Percentiles rank a stretch among this genome's conserved stretches.
phyloP scores from a whole-genome alignment of 2,329 filamentous ascomycete genomes.

The Epichloe baconii region DNA sequence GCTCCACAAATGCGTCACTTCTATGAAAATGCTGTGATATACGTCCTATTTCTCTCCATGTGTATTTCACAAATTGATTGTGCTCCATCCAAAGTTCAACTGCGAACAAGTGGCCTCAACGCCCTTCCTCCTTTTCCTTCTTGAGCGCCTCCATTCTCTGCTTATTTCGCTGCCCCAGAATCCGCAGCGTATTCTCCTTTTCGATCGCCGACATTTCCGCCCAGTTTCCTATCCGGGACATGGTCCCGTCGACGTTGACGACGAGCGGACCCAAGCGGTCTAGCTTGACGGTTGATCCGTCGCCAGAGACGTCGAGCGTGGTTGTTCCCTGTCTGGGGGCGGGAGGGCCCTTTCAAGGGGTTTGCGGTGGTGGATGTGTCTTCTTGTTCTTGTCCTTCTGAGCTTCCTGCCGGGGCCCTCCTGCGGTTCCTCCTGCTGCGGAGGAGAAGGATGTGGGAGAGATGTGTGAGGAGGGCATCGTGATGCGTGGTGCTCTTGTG shows the following conservation, averaged over 20 bases:
- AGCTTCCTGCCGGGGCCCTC: neutral
- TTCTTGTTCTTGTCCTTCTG: neutral
- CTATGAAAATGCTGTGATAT: neutral
- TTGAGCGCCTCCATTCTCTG: conserved; percentile 40
- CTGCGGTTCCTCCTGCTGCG: neutral
- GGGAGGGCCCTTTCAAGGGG: conserved; percentile 12
- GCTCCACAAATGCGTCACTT: too few species aligned
- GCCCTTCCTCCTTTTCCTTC: conserved; percentile 7
- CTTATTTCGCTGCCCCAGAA: conserved; percentile 58
- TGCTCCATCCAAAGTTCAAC: too few species aligned
- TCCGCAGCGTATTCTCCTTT: conserved; percentile 49
- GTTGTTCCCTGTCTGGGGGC: conserved; percentile 10
- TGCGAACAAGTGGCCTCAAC: too few species aligned
- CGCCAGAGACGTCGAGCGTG: conserved; percentile 21
- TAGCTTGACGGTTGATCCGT: conserved; percentile 35
- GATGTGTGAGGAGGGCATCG: neutral
- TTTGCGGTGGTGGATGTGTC: conserved; percentile 1
- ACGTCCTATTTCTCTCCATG: too few species aligned
- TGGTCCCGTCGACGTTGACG: conserved; percentile 57
- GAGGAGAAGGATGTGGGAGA: neutral
- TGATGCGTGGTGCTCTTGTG: neutral
- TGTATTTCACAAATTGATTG: too few species aligned
- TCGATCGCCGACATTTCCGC: conserved; percentile 56
- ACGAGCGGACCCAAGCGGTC: conserved; percentile 62
- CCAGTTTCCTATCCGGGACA: conserved; percentile 64